Conservation (phyloP, 2,329 filamentous ascomycete species). For the Phaeophleospora eucalypticola region DNA sequence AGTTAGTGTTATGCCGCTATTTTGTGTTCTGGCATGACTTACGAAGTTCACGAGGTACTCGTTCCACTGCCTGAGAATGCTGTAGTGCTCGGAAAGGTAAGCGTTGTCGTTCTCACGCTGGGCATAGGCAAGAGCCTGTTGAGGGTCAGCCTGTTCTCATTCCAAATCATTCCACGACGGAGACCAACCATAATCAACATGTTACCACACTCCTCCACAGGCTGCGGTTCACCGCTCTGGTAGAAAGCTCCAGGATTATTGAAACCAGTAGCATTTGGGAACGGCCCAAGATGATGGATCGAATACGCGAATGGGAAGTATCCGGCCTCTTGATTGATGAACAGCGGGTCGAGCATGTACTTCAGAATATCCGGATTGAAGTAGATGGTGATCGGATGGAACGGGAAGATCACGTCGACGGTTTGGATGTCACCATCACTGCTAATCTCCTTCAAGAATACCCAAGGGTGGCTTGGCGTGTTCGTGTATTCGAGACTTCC, state of each 20-base stretch:
- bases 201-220: conserved; percentile 58
- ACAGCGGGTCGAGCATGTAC: conserved; percentile 33
- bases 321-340: conserved; percentile 34
- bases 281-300: conserved; percentile 32
- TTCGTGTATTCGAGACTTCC: conserved; percentile 49
- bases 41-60: conserved; percentile 55
- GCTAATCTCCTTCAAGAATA: conserved; percentile 58
- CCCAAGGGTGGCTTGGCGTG: conserved; percentile 42
- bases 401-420: conserved; percentile 35
- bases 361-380: conserved; percentile 30
- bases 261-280: conserved; percentile 35
- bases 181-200: conserved; percentile 58
- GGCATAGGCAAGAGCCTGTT: conserved; percentile 55
- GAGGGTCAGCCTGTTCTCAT: too few relatives aligned
- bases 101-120: conserved; percentile 51
- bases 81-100: conserved; percentile 49
- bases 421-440: conserved; percentile 34
- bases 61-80: conserved; percentile 53
- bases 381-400: conserved; percentile 33
- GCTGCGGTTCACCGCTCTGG: conserved; percentile 52
- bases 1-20: too few relatives aligned
- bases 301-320: conserved; percentile 31
- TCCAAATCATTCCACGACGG: too few relatives aligned
- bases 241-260: too few relatives aligned
- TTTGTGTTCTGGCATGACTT: too few relatives aligned